Percentiles rank a stretch among this genome's conserved stretches.
phyloP scores from a whole-genome alignment of 1,284 basidiomycete genomes.

The Cystobasidium slooffiae region DNA sequence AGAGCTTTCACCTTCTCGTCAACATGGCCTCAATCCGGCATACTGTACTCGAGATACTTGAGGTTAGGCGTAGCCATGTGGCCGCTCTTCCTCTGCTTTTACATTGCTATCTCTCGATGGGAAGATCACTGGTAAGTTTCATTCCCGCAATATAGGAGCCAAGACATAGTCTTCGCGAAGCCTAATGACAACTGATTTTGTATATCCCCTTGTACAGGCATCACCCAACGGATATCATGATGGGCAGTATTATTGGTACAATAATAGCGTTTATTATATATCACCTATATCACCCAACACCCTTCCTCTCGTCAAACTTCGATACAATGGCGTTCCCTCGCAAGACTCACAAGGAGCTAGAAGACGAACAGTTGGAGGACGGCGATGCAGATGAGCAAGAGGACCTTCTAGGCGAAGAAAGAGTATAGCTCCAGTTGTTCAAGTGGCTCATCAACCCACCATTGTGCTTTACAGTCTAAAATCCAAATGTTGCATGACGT shows the following conservation, averaged over 20 bases:
- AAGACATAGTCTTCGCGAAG: background rate
- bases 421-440: slow-evolving; percentile 2
- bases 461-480: background rate
- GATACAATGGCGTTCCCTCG: slow-evolving; percentile 43
- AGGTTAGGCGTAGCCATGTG: slow-evolving; percentile 61
- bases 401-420: slow-evolving; percentile 31
- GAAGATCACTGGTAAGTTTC: slow-evolving; percentile 61
- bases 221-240: slow-evolving; percentile 49
- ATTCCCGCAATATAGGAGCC: background rate
- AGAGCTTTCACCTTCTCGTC: slow-evolving; percentile 46
- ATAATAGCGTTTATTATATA: slow-evolving; percentile 44
- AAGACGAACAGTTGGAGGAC: slow-evolving; percentile 14
- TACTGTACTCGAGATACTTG: slow-evolving; percentile 63
- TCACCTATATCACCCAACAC: slow-evolving; percentile 47
- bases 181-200: background rate
- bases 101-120: slow-evolving; percentile 67
- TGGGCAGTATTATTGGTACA: slow-evolving; percentile 47
- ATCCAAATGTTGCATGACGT: background rate
- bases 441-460: background rate
- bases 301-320: slow-evolving; percentile 43
- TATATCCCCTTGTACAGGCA: slow-evolving; percentile 47
- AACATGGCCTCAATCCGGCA: slow-evolving; percentile 57
- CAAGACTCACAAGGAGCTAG: slow-evolving; percentile 36
- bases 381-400: slow-evolving; percentile 14
- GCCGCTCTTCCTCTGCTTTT: slow-evolving; percentile 63